These are phyloP conservation scores for Xylaria sp. DNA, from an alignment of 2,329 filamentous ascomycete species.

Conservation along the genomic window DNA sequence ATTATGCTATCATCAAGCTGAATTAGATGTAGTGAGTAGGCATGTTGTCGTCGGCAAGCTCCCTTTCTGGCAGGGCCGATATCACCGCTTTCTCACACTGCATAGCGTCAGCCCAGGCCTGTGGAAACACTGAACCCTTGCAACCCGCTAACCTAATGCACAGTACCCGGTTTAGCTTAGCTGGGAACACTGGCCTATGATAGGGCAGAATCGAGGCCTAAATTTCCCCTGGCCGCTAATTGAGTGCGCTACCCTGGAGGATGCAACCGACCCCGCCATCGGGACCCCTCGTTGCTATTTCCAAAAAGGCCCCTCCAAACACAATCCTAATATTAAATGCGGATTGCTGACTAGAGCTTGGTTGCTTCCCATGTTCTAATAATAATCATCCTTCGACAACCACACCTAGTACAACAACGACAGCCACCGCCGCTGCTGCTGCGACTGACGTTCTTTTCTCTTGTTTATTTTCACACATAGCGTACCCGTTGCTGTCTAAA, in stretches of 20 bases:
- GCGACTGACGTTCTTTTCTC: neutral
- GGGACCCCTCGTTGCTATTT: conserved; percentile 23
- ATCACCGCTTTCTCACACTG: conserved; percentile 25
- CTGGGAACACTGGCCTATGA: conserved; percentile 7
- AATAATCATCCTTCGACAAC: conserved; percentile 9
- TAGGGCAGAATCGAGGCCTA: conserved; percentile 19
- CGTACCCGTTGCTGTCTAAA: neutral
- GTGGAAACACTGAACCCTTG: conserved; percentile 6
- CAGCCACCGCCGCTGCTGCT: neutral
- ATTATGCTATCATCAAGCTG: neutral
- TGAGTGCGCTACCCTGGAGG: conserved; percentile 7
- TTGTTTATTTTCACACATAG: conserved; percentile 3
- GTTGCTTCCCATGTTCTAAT: conserved; percentile 9
- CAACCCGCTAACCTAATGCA: conserved; percentile 33
- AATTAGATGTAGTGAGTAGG: neutral
- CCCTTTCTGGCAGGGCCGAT: conserved; percentile 39
- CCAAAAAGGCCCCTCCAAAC: conserved; percentile 25
- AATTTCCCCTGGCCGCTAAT: conserved; percentile 22
- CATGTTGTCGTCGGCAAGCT: conserved; percentile 23
- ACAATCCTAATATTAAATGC: conserved; percentile 29
- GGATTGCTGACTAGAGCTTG: conserved; percentile 33
- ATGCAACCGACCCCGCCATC: conserved; percentile 36
- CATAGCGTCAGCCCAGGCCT: conserved; percentile 12
- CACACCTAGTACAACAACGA: neutral
- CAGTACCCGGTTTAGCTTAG: conserved; percentile 18